Evolutionary conservation across 352 stramenopile species (phyloP), one percentile per base, ranked within the genome.

Genomic region (Plasmopara muralis): DNA sequence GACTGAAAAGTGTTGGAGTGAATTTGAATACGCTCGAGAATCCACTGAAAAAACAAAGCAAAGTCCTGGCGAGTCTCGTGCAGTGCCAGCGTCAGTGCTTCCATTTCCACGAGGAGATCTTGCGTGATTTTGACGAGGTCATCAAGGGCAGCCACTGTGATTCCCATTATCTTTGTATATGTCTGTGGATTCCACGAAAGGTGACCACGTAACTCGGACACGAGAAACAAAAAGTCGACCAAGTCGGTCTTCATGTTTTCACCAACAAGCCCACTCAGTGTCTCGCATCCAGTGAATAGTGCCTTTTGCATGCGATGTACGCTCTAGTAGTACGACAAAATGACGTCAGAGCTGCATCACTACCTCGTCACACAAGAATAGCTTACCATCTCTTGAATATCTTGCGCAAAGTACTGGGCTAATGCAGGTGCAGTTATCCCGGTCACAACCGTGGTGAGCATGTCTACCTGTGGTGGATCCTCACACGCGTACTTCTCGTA

Each of bases 401-500:
- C 77, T 57, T 90, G 80, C 2, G 80, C 77, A 57, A 90, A 90
- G 42, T 85, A 90, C 47, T 90, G 80, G 1, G 75, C 73, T 6
- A 90, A 55, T 10, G 75, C 77, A 20, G 80, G 80, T 6, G 75
- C 61, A 16, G 72, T 75, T 43, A 87, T 83, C 0, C 80, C 80
- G 7, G 61, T 81, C 1, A 72, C 74, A 13, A 81, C 53, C 5
- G 77, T 59, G 1, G 73, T 72, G n/a, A 90, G 62, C 80, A 90
- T 88, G 44, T 90, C 77, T 8, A 78, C 68, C 43, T 88, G 80
- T 16, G 80, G 77, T 10, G 74, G 63, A 14, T 82, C 72, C 3
- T 83, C 65, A 40, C 66, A 79, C 0, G 60, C 80, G 42, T 90
- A 90, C 40, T 90, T 88, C 37, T 88, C 77, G 56, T 90, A 90